Percentiles rank a stretch among this genome's conserved stretches.
Evolutionary conservation across 768 basidiomycete genomes (phyloP).

Genomic region (Mycena indigotica): DNA sequence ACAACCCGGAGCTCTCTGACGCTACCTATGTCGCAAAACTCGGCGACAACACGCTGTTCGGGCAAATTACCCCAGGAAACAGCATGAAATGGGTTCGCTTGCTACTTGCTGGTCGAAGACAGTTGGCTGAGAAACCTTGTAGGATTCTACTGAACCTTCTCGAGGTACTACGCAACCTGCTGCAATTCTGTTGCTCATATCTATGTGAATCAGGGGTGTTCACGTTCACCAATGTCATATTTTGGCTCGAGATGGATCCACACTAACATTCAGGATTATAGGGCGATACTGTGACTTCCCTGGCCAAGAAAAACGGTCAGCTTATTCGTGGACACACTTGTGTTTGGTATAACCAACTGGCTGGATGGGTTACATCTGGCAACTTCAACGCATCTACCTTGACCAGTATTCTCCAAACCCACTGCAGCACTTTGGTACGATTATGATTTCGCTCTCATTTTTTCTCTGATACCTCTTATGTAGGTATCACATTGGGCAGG

Average conservation of each 20-base stretch:
- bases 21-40: slow-evolving; percentile 40
- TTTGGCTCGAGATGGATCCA: too few relatives aligned
- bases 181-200: not conserved
- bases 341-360: slow-evolving; percentile 57
- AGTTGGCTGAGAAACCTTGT: not conserved
- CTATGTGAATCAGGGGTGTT: not conserved
- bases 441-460: not conserved
- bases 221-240: too few relatives aligned
- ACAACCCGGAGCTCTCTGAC: slow-evolving; percentile 48
- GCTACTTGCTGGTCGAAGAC: not conserved
- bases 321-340: slow-evolving; percentile 51
- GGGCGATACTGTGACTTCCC: slow-evolving; percentile 44
- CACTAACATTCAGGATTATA: too few relatives aligned
- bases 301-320: slow-evolving; percentile 49
- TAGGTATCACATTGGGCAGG: slow-evolving; percentile 51
- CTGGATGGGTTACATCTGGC: slow-evolving; percentile 49
- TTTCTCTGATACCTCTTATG: not conserved
- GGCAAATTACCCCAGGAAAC: slow-evolving; percentile 47
- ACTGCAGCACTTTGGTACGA: slow-evolving; percentile 48
- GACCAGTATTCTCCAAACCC: slow-evolving; percentile 47
- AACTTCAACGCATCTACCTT: slow-evolving; percentile 45
- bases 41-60: slow-evolving; percentile 38
- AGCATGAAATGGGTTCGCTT: slow-evolving; percentile 56
- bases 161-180: slow-evolving; percentile 36
- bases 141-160: slow-evolving; percentile 57